These are phyloP conservation scores for Reticulomyxa filosa DNA, from an alignment of 78 protist species.

Conservation along the genomic window DNA sequence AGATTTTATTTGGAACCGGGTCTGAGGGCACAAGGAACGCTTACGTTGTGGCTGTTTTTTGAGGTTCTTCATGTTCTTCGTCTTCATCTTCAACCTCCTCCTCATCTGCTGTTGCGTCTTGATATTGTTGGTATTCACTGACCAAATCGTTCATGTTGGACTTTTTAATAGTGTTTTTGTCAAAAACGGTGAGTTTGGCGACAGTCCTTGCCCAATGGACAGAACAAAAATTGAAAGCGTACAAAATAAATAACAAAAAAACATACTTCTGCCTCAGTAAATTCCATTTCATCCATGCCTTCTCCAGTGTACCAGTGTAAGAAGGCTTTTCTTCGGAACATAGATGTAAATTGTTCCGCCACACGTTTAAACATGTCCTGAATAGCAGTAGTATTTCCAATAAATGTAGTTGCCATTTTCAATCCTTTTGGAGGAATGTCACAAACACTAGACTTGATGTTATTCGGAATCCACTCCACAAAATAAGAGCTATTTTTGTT, in stretches of 20 bases:
- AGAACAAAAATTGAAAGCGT: too few relatives aligned
- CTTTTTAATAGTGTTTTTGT: too few relatives aligned
- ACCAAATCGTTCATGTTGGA: constrained; percentile 89
- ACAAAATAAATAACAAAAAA: too few relatives aligned
- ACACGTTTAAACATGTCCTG: constrained; percentile 93
- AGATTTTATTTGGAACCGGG: too few relatives aligned
- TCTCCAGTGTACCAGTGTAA: constrained; percentile 97
- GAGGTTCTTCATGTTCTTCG: too few relatives aligned
- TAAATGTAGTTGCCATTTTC: constrained; percentile 87
- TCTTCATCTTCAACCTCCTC: constrained; percentile 47
- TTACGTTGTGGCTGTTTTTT: too few relatives aligned
- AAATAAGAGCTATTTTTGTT: constrained; percentile 76
- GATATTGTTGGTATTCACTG: constrained; percentile 88
- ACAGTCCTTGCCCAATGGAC: too few relatives aligned
- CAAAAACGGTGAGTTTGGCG: too few relatives aligned
- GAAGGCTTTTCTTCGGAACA: constrained; percentile 96
- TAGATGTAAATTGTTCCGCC: constrained; percentile 77
- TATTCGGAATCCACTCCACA: constrained; percentile 98
- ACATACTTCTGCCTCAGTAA: constrained; percentile 96
- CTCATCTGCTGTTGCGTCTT: constrained; percentile 57
- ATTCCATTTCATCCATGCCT: constrained; percentile 98
- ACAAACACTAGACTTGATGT: constrained; percentile 58
- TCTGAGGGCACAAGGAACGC: too few relatives aligned
- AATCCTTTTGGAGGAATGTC: constrained; percentile 57
- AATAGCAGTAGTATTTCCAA: constrained; percentile 91